Conservation (phyloP, 2,329 filamentous ascomycete genomes). For the Apiospora pterosperma region DNA sequence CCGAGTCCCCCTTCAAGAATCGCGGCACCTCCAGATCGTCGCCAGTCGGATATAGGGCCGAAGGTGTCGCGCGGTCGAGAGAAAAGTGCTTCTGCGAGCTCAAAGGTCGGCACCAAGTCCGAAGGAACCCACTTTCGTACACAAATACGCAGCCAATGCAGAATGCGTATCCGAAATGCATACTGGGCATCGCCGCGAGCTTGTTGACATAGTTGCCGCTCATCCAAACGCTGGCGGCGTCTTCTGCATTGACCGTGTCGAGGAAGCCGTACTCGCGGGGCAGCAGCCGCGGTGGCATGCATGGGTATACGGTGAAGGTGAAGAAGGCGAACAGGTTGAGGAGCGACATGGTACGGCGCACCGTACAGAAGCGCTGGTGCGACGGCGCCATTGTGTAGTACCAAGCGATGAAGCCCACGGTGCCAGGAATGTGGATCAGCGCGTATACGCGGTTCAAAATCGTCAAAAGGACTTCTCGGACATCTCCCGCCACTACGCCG, state of each 20-base stretch:
- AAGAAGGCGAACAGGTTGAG: slow-evolving; percentile 46
- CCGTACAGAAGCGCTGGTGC: slow-evolving; percentile 32
- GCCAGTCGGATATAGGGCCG: neutral
- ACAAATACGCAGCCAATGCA: slow-evolving; percentile 50
- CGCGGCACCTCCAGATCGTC: neutral
- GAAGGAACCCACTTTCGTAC: slow-evolving; percentile 48
- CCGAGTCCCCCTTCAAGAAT: neutral
- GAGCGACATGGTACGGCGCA: slow-evolving; percentile 44
- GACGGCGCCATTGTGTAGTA: slow-evolving; percentile 36
- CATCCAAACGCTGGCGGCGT: slow-evolving; percentile 51
- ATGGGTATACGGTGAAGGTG: slow-evolving; percentile 44
- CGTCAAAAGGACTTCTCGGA: slow-evolving; percentile 32
- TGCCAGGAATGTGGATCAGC: slow-evolving; percentile 48
- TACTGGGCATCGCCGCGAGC: slow-evolving; percentile 54
- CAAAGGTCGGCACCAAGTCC: slow-evolving; percentile 22
- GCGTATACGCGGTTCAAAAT: slow-evolving; percentile 47
- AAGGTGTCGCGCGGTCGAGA: neutral
- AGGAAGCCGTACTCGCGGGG: slow-evolving; percentile 42
- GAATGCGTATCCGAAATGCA: slow-evolving; percentile 56
- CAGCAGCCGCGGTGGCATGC: slow-evolving; percentile 45
- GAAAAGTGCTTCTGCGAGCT: neutral
- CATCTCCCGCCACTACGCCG: slow-evolving; percentile 33
- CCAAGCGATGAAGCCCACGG: slow-evolving; percentile 46
- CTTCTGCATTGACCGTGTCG: slow-evolving; percentile 32
- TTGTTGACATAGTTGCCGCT: slow-evolving; percentile 56